Evolutionary conservation across 495 filamentous ascomycete species (phyloP).

Genomic region (Articulospora tetracladia): DNA sequence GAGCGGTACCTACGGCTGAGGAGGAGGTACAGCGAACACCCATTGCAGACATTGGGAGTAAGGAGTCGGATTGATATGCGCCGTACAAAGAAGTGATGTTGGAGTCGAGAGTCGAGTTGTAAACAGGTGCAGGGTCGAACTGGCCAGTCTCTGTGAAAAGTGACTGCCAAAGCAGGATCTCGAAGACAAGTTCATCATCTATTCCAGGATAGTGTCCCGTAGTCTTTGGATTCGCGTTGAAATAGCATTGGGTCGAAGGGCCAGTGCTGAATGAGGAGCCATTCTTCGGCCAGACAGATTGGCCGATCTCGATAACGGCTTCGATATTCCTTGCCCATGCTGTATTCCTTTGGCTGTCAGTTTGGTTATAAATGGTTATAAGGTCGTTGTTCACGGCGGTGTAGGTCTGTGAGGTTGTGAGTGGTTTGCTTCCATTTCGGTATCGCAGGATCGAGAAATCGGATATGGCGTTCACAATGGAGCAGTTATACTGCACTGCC

Average conservation of each 20-base stretch:
- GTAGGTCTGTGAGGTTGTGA: background rate
- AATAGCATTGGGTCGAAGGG: background rate
- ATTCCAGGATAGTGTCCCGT: constrained; percentile 1
- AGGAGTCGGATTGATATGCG: background rate
- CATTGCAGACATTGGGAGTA: background rate
- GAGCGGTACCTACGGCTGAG: background rate
- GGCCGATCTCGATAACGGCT: constrained; percentile 4
- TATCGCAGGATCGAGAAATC: background rate
- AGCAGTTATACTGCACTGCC: constrained; percentile 1
- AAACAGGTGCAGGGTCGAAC: background rate
- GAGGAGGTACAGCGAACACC: background rate
- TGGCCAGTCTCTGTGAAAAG: background rate
- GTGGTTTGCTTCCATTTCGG: background rate
- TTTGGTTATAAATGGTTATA: constrained; percentile 1
- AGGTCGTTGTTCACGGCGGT: background rate
- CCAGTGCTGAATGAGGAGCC: background rate
- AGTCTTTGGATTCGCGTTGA: background rate
- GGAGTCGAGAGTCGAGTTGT: background rate
- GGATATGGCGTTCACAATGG: background rate
- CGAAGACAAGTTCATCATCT: background rate
- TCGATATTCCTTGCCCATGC: background rate
- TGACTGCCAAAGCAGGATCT: constrained; percentile 2
- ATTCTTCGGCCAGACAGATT: background rate
- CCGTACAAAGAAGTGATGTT: background rate
- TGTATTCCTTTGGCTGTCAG: background rate